Evolutionary conservation across 2,329 filamentous ascomycete genomes (phyloP).

Genomic region (Arthrobotrys sphaeroides): DNA sequence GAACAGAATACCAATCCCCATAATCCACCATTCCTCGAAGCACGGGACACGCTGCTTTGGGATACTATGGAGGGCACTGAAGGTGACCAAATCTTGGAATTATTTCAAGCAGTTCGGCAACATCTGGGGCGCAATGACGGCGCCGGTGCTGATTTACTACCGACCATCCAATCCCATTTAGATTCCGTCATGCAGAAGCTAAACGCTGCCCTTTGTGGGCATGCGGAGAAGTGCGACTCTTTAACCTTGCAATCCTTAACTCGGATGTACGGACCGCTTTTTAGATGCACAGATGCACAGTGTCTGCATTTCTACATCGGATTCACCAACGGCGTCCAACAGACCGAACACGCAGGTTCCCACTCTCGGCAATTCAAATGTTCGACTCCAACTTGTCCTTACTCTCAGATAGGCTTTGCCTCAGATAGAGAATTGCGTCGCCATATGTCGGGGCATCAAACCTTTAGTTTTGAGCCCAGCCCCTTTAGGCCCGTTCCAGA

Average conservation of each 20-base stretch:
- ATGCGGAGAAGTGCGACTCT: background rate
- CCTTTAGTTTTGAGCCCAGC: too few relatives aligned
- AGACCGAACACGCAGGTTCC: background rate
- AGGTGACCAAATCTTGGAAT: too few relatives aligned
- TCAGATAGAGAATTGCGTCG: background rate
- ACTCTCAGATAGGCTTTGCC: background rate
- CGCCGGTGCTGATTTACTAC: too few relatives aligned
- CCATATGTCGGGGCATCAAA: background rate
- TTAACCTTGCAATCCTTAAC: background rate
- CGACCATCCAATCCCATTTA: background rate
- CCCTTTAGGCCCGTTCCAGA: too few relatives aligned
- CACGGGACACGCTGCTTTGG: too few relatives aligned
- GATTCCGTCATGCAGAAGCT: background rate
- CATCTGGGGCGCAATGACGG: too few relatives aligned
- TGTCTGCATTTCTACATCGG: background rate
- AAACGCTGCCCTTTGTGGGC: background rate
- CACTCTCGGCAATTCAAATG: conserved; percentile 2
- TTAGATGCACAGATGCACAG: background rate
- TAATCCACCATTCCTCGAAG: too few relatives aligned
- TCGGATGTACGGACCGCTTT: background rate
- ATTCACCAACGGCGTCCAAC: background rate
- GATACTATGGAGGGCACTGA: too few relatives aligned
- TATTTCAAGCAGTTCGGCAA: too few relatives aligned
- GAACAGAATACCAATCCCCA: too few relatives aligned
- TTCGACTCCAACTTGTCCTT: background rate